These are phyloP conservation scores for Diplodia scrobiculata DNA, from an alignment of 2,329 filamentous ascomycete species.

Conservation along the genomic window DNA sequence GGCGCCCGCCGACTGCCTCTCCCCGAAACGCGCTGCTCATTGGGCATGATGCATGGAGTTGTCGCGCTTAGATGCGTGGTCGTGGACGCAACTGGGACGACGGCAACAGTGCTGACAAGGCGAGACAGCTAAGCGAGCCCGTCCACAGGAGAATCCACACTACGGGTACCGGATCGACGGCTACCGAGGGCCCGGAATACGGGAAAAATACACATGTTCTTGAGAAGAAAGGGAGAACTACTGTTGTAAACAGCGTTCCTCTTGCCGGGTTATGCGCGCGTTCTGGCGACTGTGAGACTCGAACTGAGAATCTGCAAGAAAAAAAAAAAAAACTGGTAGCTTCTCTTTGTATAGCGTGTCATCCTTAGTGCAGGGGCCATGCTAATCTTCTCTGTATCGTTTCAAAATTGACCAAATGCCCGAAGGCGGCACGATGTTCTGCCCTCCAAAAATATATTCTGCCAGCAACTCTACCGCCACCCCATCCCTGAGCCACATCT, in stretches of 20 bases:
- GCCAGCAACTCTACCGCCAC: neutral
- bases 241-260: neutral
- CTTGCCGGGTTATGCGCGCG: neutral
- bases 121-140: neutral
- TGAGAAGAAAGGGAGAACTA: neutral
- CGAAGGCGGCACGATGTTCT: neutral
- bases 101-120: neutral
- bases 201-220: neutral
- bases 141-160: neutral
- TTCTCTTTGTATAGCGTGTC: constrained; percentile 26
- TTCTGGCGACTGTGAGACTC: neutral
- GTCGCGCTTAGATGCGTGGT: neutral
- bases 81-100: neutral
- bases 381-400: constrained; percentile 55
- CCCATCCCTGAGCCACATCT: neutral
- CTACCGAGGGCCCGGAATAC: neutral
- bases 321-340: constrained; percentile 27
- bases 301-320: neutral
- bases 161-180: neutral
- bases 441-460: neutral
- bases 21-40: constrained; percentile 1
- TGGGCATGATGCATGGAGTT: constrained; percentile 6
- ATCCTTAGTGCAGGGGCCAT: constrained; percentile 72
- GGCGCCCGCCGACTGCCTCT: constrained; percentile 7
- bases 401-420: constrained; percentile 46